Base-by-base conservation (phyloP, 495 filamentous ascomycete genomes). In the Tuber brumale region DNA sequence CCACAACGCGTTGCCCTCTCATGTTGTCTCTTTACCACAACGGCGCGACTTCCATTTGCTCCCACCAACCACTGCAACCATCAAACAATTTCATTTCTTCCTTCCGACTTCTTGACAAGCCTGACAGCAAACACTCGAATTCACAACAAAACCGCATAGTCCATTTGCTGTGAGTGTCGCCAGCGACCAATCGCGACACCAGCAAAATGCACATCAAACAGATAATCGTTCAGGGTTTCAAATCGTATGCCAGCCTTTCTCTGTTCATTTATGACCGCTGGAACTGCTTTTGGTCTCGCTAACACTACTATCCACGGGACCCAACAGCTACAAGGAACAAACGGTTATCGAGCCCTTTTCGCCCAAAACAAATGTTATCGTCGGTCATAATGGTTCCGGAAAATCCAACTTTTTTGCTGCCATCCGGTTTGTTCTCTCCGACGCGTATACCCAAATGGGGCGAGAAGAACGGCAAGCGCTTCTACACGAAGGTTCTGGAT, bases 361-460 rank as follows among this genome's bases (percentile, higher is more conserved):
- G 16, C 93, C 95, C 12, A 95, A 95, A 83, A 94, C 94, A 86
- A 99, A 99, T 88, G 93, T 99, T 74, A 97, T 99, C 82, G 95
- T 99, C 81, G 95, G 95, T 75, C 95, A 95, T 85, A 99, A 99
- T 88, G 95, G 95, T 77, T 97, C 95, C 3, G 95, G 95, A 81
- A 99, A 99, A 87, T 97, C 94, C 84, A 99, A 99, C 86, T 99
- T 99, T 89, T 99, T 99, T 85, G 95, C 95, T 66, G 95, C 95
- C 44, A 97, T 99, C 86, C 94, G 94, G 35, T 99, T 99, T 84
- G 95, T 97, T 39, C 91, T 99, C 76, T 95, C 94, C 84, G 94
- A 99, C 91, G 94, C 93, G 73, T 99, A 99, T 85, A 95, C 92
- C 35, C 93, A 97, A 83, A 93, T 99, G 89, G 93, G 91, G 70